Percentiles rank a stretch among this genome's conserved stretches.
These are phyloP conservation scores for Pichia sp. DNA, from an alignment of 1,139 yeast species.

Conservation along the genomic window DNA sequence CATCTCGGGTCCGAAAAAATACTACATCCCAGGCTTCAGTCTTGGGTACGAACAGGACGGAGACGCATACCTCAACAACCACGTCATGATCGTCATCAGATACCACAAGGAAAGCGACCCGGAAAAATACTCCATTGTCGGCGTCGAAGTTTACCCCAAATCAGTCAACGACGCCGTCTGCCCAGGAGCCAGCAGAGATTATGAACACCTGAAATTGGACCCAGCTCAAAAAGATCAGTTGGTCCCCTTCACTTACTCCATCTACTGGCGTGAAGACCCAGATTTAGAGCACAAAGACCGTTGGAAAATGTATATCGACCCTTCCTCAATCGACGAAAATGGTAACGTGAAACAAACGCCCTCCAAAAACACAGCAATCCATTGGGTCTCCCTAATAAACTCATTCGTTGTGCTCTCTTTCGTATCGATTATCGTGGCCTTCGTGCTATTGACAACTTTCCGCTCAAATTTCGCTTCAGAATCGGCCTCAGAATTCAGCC, in stretches of 20 bases:
- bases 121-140: constrained; percentile 60
- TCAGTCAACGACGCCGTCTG: constrained; percentile 65
- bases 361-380: constrained; percentile 50
- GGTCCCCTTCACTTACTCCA: constrained; percentile 79
- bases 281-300: constrained; percentile 63
- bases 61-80: constrained; percentile 64
- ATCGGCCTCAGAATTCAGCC: constrained; percentile 1
- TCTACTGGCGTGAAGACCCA: constrained; percentile 82
- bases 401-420: constrained; percentile 58
- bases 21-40: constrained; percentile 85
- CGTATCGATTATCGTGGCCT: constrained; percentile 58
- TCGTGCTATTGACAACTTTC: constrained; percentile 51
- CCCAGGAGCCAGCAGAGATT: constrained; percentile 63
- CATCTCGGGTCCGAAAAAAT: constrained; percentile 45
- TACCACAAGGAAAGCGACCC: constrained; percentile 53
- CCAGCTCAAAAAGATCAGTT: constrained; percentile 35
- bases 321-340: constrained; percentile 17
- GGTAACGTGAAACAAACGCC: constrained; percentile 33
- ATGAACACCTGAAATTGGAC: constrained; percentile 48
- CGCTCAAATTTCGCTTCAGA: background rate
- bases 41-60: constrained; percentile 64
- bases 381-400: constrained; percentile 68
- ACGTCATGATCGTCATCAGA: constrained; percentile 74
- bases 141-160: constrained; percentile 86
- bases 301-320: constrained; percentile 58